Conservation (phyloP, 345 rosid genomes). For the Camelina hispida region DNA sequence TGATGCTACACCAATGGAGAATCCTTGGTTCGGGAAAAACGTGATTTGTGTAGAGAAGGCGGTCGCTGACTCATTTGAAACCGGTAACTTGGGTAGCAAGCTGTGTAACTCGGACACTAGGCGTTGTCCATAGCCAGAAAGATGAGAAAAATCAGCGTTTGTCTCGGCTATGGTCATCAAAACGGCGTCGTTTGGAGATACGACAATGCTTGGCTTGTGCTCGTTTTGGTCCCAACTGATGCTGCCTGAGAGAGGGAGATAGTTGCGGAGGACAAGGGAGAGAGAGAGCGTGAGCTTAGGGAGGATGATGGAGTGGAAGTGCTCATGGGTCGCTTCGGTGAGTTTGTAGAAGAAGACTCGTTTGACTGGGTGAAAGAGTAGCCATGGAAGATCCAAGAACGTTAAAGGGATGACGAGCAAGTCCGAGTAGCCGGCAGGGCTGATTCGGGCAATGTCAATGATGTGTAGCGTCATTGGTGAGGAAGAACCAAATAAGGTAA, state of each 20-base stretch:
- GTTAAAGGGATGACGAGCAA: conserved; percentile 40
- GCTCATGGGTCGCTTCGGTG: conserved; percentile 18
- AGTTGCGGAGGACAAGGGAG: conserved; percentile 40
- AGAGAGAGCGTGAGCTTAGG: conserved; percentile 49
- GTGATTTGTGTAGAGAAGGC: conserved; percentile 39
- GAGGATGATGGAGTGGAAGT: conserved; percentile 39
- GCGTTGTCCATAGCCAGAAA: conserved; percentile 21
- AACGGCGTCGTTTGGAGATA: conserved; percentile 38
- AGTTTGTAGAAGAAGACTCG: conserved; percentile 45
- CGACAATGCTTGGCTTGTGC: conserved; percentile 35
- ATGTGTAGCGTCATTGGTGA: conserved; percentile 3
- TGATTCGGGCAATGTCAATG: conserved; percentile 22
- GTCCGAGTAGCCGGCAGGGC: conserved; percentile 24
- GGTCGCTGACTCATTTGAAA: conserved; percentile 15
- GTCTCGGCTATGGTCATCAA: conserved; percentile 37
- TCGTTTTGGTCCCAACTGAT: conserved; percentile 32
- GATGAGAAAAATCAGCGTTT: conserved; percentile 27
- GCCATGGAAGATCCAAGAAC: conserved; percentile 38
- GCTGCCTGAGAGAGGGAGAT: conserved; percentile 47
- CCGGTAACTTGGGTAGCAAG: conserved; percentile 17
- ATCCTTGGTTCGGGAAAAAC: conserved; percentile 35
- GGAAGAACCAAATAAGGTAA: background rate
- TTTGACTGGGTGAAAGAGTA: conserved; percentile 34
- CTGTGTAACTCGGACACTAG: conserved; percentile 23
- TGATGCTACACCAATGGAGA: conserved; percentile 26